Percentiles rank a stretch among this genome's conserved stretches.
These are phyloP conservation scores for Aspergillus calidoustus DNA, from an alignment of 2,329 filamentous ascomycete species.

Conservation along the genomic window DNA sequence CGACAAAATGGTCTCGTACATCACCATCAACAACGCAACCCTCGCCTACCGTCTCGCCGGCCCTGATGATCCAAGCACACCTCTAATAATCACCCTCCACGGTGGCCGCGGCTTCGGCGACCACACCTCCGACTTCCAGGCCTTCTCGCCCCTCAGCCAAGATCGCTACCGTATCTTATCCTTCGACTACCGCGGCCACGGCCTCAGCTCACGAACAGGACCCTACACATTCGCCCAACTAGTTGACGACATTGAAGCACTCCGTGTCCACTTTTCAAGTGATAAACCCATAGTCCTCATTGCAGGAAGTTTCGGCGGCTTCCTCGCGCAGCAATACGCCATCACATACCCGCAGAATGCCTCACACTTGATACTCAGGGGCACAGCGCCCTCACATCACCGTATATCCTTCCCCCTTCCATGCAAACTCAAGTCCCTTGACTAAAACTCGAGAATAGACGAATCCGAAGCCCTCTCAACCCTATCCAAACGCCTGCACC, in stretches of 20 bases:
- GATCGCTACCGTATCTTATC: neutral
- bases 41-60: neutral
- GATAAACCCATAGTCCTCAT: neutral
- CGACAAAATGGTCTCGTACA: neutral
- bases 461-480: neutral
- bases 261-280: neutral
- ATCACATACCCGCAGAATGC: neutral
- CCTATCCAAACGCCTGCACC: neutral
- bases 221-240: neutral
- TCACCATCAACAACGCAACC: neutral
- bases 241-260: neutral
- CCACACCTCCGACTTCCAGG: neutral
- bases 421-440: too few relatives aligned
- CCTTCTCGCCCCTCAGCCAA: neutral
- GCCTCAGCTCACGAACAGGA: neutral
- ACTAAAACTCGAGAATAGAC: neutral
- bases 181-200: neutral
- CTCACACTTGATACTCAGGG: neutral
- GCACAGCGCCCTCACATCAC: neutral
- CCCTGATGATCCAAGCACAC: neutral
- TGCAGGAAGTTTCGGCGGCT: neutral
- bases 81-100: neutral
- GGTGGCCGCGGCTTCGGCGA: constrained; percentile 2
- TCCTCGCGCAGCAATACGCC: neutral
- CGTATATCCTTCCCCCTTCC: neutral